A percentile compares a stretch with the other conserved stretches of the same genome.
phyloP scores from a whole-genome alignment of 352 stramenopile genomes.

The Phytophthora uliginosa region DNA sequence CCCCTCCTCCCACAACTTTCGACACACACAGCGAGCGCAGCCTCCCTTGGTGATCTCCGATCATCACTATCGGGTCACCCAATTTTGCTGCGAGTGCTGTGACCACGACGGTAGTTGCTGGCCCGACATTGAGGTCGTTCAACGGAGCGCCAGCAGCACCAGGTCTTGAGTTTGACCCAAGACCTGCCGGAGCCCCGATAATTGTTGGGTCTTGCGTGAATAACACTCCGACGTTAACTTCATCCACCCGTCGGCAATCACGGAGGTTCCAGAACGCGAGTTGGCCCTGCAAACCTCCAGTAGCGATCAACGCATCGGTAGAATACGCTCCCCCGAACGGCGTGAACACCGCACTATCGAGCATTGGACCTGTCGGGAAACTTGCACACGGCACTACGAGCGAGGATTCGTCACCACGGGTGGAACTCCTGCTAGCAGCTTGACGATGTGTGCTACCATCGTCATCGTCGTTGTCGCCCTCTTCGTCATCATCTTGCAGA shows the following conservation, averaged over 20 bases:
- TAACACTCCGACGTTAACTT: slow-evolving; percentile 48
- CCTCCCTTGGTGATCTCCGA: slow-evolving; percentile 68
- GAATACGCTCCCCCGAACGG: slow-evolving; percentile 60
- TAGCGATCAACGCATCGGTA: slow-evolving; percentile 59
- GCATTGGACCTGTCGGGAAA: slow-evolving; percentile 60
- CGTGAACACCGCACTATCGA: slow-evolving; percentile 60
- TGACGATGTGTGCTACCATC: slow-evolving; percentile 27
- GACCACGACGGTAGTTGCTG: slow-evolving; percentile 39
- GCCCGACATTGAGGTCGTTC: neutral
- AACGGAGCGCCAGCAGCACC: slow-evolving; percentile 15
- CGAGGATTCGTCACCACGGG: slow-evolving; percentile 24
- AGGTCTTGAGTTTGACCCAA: slow-evolving; percentile 20
- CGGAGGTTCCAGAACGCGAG: slow-evolving; percentile 66
- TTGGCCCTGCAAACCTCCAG: slow-evolving; percentile 53
- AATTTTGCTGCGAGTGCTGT: slow-evolving; percentile 55
- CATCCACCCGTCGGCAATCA: slow-evolving; percentile 51
- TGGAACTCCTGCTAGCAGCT: neutral
- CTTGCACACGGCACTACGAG: slow-evolving; percentile 57
- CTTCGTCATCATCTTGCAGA: slow-evolving; percentile 65
- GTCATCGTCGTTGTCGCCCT: slow-evolving; percentile 68
- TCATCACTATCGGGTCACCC: slow-evolving; percentile 67
- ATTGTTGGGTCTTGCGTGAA: slow-evolving; percentile 44
- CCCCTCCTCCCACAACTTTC: slow-evolving; percentile 57
- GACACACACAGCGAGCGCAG: slow-evolving; percentile 65
- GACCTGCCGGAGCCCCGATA: neutral